Evolutionary conservation across 2,329 filamentous ascomycete species (phyloP), one percentile per base, ranked within the genome.

Genomic region (Talaromyces sp.): DNA sequence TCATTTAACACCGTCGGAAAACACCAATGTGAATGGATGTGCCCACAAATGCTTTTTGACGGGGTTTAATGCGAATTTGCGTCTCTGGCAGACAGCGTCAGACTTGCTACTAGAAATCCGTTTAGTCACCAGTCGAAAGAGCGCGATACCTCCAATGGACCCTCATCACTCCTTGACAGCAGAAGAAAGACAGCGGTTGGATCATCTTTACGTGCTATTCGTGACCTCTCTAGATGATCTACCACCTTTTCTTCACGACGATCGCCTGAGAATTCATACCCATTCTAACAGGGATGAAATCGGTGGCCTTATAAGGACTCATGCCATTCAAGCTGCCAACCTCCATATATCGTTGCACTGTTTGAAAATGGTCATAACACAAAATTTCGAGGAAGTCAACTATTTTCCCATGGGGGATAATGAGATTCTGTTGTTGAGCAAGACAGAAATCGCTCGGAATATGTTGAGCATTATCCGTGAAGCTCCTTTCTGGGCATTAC

Each of bases 391-490:
- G 56, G 68, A 69, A 18, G 31, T 67, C 9, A 48, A 63, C 28
- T 50, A 60, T 56, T 18, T 33, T 60, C 23, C 44, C 3, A 48
- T 40, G 44, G 25, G 61, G 57, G 31, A 65, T 63, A 33, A 63
- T 63, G 66, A 67, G 40, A 64, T 68, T 37, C 40, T 66, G 33
- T 42, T 67, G 21, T 61, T 69, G 58, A 65, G 71, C 39, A 78
- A 77, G 63, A 80, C 77, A 0, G 79, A 81, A 54, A 79, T 81
- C 55, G 79, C 78, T 1, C 69, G 76, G 12, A 77, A 79, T 48
- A 78, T 80, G 73, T 42, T 80, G 14, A 69, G 73, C 0, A 73
- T 79, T 0, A 75, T 80, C 31, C 73, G 75, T 1, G 75, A 77
- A 48, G 73, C 76, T 1, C 78, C 79, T 0, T 80, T 80, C 42